Conservation (phyloP, 192 early-diverging fungal genomes). For the Gigaspora rosea region DNA sequence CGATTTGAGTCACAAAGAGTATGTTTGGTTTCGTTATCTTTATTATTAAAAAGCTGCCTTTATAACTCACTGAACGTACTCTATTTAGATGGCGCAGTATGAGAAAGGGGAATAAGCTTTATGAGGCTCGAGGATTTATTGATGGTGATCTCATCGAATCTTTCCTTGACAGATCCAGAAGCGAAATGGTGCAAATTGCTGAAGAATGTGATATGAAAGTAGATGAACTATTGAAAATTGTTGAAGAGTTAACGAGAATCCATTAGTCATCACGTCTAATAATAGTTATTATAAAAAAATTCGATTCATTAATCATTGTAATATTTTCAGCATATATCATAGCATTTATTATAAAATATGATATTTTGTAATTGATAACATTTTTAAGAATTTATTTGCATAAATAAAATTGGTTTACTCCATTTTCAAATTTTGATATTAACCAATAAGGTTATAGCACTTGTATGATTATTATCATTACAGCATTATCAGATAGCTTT, state of each 20-base stretch:
- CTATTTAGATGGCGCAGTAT: constrained; percentile 65
- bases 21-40: constrained; percentile 8
- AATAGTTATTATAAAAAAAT: too few relatives aligned
- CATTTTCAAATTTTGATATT: too few relatives aligned
- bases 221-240: constrained; percentile 52
- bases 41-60: background rate
- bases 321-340: too few relatives aligned
- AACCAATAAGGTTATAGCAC: too few relatives aligned
- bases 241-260: constrained; percentile 63
- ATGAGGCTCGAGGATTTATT: constrained; percentile 61
- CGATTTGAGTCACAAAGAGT: constrained; percentile 60
- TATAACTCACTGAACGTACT: background rate
- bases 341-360: too few relatives aligned
- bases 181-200: constrained; percentile 45
- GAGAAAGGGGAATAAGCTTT: constrained; percentile 50
- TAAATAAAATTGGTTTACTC: too few relatives aligned
- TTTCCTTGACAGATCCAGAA: constrained; percentile 69
- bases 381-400: too few relatives aligned
- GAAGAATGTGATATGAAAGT: constrained; percentile 37
- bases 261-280: constrained; percentile 38
- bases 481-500: too few relatives aligned
- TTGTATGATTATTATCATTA: too few relatives aligned
- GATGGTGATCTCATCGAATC: constrained; percentile 93
- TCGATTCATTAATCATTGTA: too few relatives aligned
- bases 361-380: too few relatives aligned